Base-by-base conservation (phyloP, 2,329 filamentous ascomycete species). In the Neobulgaria alba region DNA sequence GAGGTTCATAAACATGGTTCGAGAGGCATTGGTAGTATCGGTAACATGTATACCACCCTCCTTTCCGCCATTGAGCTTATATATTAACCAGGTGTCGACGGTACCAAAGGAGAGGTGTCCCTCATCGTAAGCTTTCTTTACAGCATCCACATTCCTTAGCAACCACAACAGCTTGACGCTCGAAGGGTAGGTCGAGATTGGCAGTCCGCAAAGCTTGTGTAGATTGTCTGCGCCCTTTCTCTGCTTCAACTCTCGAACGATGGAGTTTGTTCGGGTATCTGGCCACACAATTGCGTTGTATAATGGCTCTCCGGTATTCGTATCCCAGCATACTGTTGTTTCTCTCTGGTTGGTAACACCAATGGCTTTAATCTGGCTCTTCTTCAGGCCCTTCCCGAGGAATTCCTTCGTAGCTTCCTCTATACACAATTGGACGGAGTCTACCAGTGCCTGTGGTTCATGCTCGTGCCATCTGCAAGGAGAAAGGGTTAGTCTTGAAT, bases 1-100 rank as follows among this genome's bases (percentile, higher is more conserved):
- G 21, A 90, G 70, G 61, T 89, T 85, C 78, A 89, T 85, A 63
- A 92, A 88, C 85, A 89, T 88, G 32, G 85, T 90, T 50, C 85
- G 70, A 3, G 82, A 86, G n/a, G 85, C 85, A 59, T 92, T 92
- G 43, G 82, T 83, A 4, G 81, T 75, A 55, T 92, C 85, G 1
- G 85, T 87, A 43, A 90, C 82, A 57, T 82, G 77, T 39, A 85
- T 61, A 41, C 80, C 74, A 41, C 71, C 75, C 43, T 73, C 72
- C 29, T 67, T 70, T 14, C 80, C 80, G 43, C 84, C 85, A 54
- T 89, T 84, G 36, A 90, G 71, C 61, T 85, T 84, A 65, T 83
- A 90, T 20, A 86, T 68, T 46, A 92, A 65, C 85, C 85, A 92
- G 2, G 82, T 73, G 58, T 92, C 85, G 38, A 89, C 78, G 15